Percentiles rank a stretch among this genome's conserved stretches.
Evolutionary conservation across 139 green algal species (phyloP).

Genomic region (Picochlorum sp.): DNA sequence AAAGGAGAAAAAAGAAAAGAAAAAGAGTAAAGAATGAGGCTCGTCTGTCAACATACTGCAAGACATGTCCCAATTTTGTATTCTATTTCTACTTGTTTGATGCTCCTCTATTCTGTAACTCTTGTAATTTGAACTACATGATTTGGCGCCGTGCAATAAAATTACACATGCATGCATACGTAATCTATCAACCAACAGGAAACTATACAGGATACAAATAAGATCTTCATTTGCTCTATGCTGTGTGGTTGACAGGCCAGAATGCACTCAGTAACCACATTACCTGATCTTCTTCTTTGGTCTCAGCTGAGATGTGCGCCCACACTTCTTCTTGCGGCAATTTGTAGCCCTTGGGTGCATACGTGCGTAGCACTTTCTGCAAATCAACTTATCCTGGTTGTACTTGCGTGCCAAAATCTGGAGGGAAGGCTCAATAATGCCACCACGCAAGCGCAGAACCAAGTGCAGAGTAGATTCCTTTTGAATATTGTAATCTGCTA

Average conservation of each 20-base stretch:
- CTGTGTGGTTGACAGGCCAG: too few relatives aligned
- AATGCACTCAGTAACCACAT: background rate
- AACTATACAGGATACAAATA: too few relatives aligned
- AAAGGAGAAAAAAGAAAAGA: background rate
- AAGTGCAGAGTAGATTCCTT: conserved; percentile 98
- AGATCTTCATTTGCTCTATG: too few relatives aligned
- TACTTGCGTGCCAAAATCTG: conserved; percentile 95
- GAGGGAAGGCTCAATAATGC: conserved; percentile 99
- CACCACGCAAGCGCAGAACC: conserved; percentile 91
- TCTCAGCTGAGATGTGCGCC: conserved; percentile 74
- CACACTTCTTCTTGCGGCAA: conserved; percentile 96
- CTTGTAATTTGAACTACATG: too few relatives aligned
- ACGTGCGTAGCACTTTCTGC: conserved; percentile 99
- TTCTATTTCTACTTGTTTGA: too few relatives aligned
- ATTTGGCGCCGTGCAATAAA: too few relatives aligned
- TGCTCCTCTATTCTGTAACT: too few relatives aligned
- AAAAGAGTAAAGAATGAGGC: too few relatives aligned
- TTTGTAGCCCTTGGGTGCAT: conserved; percentile 94
- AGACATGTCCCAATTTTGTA: too few relatives aligned
- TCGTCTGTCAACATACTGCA: too few relatives aligned
- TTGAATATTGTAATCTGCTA: conserved; percentile 96
- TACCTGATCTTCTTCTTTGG: conserved; percentile 89
- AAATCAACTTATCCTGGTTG: conserved; percentile 99
- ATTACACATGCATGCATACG: too few relatives aligned
- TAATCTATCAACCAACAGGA: too few relatives aligned